Conservation (phyloP, 2,329 filamentous ascomycete genomes). For the Neofusicoccum sp. region DNA sequence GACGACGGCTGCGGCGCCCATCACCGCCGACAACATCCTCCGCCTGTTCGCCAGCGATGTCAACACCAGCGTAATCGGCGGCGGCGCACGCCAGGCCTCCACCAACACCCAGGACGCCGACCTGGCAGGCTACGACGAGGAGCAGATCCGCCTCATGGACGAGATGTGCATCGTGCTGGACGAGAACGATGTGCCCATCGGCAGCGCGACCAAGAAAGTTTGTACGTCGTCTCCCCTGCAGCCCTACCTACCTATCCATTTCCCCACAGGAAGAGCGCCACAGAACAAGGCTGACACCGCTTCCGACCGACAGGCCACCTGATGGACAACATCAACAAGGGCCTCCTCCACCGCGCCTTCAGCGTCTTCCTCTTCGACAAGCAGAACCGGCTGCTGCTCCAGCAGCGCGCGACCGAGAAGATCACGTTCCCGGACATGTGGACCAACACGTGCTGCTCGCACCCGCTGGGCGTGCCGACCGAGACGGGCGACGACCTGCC, state of each 20-base stretch:
- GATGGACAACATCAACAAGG: slow-evolving; percentile 98
- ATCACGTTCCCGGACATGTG: slow-evolving; percentile 99
- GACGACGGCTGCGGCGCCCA: slow-evolving; percentile 50
- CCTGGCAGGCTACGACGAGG: slow-evolving; percentile 88
- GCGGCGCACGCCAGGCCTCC: slow-evolving; percentile 49
- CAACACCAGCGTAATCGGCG: slow-evolving; percentile 58
- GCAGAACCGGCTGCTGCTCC: slow-evolving; percentile 85
- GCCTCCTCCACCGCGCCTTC: slow-evolving; percentile 93
- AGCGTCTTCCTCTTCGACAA: slow-evolving; percentile 97
- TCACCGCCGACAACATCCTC: slow-evolving; percentile 83
- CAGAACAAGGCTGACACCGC: no score
- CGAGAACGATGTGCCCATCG: slow-evolving; percentile 87
- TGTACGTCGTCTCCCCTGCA: slow-evolving; percentile 58
- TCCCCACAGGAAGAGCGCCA: not conserved
- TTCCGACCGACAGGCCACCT: slow-evolving; percentile 71
- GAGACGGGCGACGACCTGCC: slow-evolving; percentile 84
- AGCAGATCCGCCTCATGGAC: slow-evolving; percentile 98
- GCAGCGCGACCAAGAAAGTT: slow-evolving; percentile 95
- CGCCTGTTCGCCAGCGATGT: slow-evolving; percentile 86
- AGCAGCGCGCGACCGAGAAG: slow-evolving; percentile 94
- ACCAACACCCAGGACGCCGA: slow-evolving; percentile 59
- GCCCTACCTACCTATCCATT: not conserved
- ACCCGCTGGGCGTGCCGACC: slow-evolving; percentile 85
- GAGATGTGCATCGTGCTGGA: slow-evolving; percentile 97
- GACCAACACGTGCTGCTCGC: slow-evolving; percentile 99